These are phyloP conservation scores for Saxispiralis lemnorum DNA, from an alignment of 495 filamentous ascomycete species.

Conservation along the genomic window DNA sequence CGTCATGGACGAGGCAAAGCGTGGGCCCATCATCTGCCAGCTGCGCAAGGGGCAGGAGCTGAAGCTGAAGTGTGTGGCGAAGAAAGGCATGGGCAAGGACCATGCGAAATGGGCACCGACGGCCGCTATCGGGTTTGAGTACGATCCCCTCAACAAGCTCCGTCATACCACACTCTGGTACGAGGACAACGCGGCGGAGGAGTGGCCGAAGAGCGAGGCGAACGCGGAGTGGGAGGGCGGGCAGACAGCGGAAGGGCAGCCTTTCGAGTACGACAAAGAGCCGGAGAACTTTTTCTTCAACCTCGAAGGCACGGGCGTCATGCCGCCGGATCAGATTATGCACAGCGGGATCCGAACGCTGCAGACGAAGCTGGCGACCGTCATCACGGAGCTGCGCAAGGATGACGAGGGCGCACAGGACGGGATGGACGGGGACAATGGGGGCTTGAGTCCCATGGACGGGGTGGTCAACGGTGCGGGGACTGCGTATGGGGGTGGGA, in stretches of 20 bases:
- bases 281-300: constrained; percentile 79
- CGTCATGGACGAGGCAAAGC: constrained; percentile 59
- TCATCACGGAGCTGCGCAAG: constrained; percentile 52
- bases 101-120: constrained; percentile 94
- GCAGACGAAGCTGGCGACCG: constrained; percentile 69
- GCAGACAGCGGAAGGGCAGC: constrained; percentile 56
- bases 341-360: constrained; percentile 76
- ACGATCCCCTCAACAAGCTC: constrained; percentile 90
- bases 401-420: constrained; percentile 28
- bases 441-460: constrained; percentile 22
- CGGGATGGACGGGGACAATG: constrained; percentile 33
- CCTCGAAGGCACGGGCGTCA: constrained; percentile 71
- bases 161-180: constrained; percentile 84
- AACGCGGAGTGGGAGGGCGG: constrained; percentile 71
- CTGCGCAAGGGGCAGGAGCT: constrained; percentile 74
- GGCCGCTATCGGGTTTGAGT: constrained; percentile 87
- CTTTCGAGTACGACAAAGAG: constrained; percentile 79
- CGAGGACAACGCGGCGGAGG: constrained; percentile 60
- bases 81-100: constrained; percentile 97
- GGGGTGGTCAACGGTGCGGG: constrained; percentile 23
- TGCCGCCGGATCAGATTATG: constrained; percentile 74
- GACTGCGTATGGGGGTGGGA: constrained; percentile 12
- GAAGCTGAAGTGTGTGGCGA: constrained; percentile 76
- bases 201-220: constrained; percentile 59
- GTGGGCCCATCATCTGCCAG: constrained; percentile 73